Conservation (phyloP, 2,329 filamentous ascomycete genomes). For the Didymosphaeria variabile region DNA sequence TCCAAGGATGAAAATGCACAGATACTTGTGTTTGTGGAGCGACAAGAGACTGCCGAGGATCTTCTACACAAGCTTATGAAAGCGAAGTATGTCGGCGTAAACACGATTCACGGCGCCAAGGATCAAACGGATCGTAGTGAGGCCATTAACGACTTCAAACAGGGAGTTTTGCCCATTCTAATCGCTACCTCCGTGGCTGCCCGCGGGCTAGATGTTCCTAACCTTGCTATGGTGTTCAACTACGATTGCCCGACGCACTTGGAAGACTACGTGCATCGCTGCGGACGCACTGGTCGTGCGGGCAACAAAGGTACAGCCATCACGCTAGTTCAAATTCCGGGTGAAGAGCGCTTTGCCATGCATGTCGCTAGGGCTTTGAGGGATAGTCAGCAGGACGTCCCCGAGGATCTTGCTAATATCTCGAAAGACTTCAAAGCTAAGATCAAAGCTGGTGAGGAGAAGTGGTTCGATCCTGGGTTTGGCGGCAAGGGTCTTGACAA, state of each 20-base stretch:
- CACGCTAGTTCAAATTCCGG: constrained; percentile 90
- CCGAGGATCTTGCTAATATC: constrained; percentile 70
- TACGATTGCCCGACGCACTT: constrained; percentile 93
- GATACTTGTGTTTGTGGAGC: constrained; percentile 89
- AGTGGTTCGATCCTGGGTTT: constrained; percentile 83
- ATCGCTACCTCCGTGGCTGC: constrained; percentile 96
- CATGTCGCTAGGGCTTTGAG: constrained; percentile 92
- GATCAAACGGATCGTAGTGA: constrained; percentile 48
- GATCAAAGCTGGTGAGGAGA: constrained; percentile 90
- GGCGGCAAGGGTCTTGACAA: constrained; percentile 93
- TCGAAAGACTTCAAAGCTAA: constrained; percentile 81
- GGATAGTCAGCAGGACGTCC: constrained; percentile 86
- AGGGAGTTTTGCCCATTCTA: constrained; percentile 85
- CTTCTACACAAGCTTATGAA: constrained; percentile 43
- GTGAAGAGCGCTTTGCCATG: constrained; percentile 88
- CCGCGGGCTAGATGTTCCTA: constrained; percentile 93
- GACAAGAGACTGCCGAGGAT: constrained; percentile 75
- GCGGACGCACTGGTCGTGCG: constrained; percentile 90
- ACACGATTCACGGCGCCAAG: constrained; percentile 85
- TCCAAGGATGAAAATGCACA: constrained; percentile 88
- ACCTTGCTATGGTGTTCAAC: constrained; percentile 94
- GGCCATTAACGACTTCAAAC: constrained; percentile 53
- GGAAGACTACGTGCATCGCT: constrained; percentile 96
- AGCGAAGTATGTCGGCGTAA: constrained; percentile 56
- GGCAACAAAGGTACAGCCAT: constrained; percentile 95